Evolutionary conservation across 768 basidiomycete genomes (phyloP).

Genomic region (Lactifluus pinguis): DNA sequence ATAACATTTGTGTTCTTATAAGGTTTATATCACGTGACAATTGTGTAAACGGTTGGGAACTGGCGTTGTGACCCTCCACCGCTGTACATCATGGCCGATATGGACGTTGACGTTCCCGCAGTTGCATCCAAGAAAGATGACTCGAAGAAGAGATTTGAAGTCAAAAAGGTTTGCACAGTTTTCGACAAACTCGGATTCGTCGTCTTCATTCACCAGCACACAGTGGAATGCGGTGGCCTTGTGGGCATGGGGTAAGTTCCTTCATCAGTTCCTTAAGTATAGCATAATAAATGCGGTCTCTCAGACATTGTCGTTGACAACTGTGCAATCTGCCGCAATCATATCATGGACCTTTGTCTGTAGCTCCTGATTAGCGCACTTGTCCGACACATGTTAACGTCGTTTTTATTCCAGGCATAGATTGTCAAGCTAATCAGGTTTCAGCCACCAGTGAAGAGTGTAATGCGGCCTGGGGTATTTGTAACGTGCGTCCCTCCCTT

Average conservation of each 20-base stretch:
- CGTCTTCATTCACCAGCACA: neutral
- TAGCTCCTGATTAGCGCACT: constrained; percentile 5
- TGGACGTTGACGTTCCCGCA: constrained; percentile 62
- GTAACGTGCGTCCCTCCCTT: constrained; percentile 58
- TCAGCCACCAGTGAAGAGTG: constrained; percentile 95
- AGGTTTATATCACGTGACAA: no score
- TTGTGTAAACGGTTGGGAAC: no score
- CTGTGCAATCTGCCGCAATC: constrained; percentile 98
- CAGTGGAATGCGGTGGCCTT: constrained; percentile 99
- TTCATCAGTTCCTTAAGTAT: neutral
- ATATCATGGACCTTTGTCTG: constrained; percentile 99
- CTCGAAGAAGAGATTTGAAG: constrained; percentile 86
- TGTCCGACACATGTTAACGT: neutral
- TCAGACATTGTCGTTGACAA: constrained; percentile 98
- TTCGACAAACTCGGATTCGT: neutral
- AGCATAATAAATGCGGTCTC: neutral
- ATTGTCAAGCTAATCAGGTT: constrained; percentile 98
- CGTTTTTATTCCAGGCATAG: constrained; percentile 64
- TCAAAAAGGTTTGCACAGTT: constrained; percentile 76
- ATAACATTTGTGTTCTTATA: no score
- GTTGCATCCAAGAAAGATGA: constrained; percentile 38
- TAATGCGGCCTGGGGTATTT: constrained; percentile 98
- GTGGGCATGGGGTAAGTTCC: constrained; percentile 89
- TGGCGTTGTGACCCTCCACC: no score
- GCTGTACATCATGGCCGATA: constrained; percentile 41